phyloP scores from a whole-genome alignment of 306 rosid genomes.

The Mucuna pruriens region DNA sequence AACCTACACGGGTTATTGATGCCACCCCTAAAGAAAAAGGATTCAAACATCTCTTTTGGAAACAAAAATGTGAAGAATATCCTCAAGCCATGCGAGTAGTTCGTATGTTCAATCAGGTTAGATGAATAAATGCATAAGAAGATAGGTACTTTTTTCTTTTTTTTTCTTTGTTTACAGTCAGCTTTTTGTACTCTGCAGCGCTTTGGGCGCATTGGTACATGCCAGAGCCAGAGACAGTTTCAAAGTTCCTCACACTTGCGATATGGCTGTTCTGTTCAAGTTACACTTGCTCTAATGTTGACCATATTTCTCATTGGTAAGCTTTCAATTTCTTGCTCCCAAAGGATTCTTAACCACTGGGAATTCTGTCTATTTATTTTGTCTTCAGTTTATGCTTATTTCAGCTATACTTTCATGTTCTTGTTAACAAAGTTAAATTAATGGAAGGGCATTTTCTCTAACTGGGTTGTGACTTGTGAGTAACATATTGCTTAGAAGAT shows the following conservation, averaged over 20 bases:
- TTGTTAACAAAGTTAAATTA: not conserved
- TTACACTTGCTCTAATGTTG: slow-evolving; percentile 78
- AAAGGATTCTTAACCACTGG: slow-evolving; percentile 2
- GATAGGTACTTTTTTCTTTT: not conserved
- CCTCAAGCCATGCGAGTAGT: slow-evolving; percentile 59
- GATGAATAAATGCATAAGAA: slow-evolving; percentile 33
- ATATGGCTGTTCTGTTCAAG: slow-evolving; percentile 68
- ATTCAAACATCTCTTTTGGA: slow-evolving; percentile 69
- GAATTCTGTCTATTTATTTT: not conserved
- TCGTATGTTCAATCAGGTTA: slow-evolving; percentile 72
- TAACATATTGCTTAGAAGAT: not conserved
- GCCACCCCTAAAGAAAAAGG: slow-evolving; percentile 87
- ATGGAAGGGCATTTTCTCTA: not conserved
- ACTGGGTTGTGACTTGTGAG: not conserved
- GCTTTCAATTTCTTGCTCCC: slow-evolving; percentile 45
- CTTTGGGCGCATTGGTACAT: slow-evolving; percentile 53
- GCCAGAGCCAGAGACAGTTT: slow-evolving; percentile 62
- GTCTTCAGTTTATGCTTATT: not conserved
- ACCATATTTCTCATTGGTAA: slow-evolving; percentile 81
- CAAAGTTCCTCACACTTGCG: slow-evolving; percentile 58
- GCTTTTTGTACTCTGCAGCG: slow-evolving; percentile 49
- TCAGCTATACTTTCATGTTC: slow-evolving; percentile 6
- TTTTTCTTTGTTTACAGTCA: slow-evolving; percentile 13
- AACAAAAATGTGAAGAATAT: slow-evolving; percentile 65
- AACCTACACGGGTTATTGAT: slow-evolving; percentile 40